Base-by-base conservation (phyloP, 1,139 yeast species). In the Petasospora fabianii region DNA sequence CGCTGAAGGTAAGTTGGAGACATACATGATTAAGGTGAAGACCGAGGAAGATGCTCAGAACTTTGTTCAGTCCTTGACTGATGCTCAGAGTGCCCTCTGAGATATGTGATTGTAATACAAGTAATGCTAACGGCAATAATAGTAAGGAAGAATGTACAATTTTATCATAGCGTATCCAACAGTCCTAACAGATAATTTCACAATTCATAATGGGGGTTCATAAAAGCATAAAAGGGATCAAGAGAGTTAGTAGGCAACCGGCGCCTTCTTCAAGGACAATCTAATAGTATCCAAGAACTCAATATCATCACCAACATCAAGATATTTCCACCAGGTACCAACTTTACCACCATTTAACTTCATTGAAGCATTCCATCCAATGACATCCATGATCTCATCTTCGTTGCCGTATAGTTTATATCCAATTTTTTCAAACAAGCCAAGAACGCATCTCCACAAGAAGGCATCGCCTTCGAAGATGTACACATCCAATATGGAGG, bases 1-100 rank as follows among this genome's bases (percentile, higher is more conserved):
- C 14, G 59, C 65, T 2, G 73, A 64, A 19, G 67, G 68, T 12
- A 60, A 64, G 41, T 62, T 75, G 19, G 77, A 75, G 24, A 81
- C 88, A 0, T 86, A 74, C 56, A 68, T 86, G 34, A 65, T 84
- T 24, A 77, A 78, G 52, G 95, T 88, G 30, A 90, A 88, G 64
- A 76, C 81, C 14, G 68, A 69, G 30, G 70, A 68, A 3, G 96
- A 86, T 60, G 96, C 88, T 16, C 67, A 73, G 32, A 77, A 73
- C 41, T 70, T 90, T 42, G 62, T 75, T 24, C 68, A 70, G 10
- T 66, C 74, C 9, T 66, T 87, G 42, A 75, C 81, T 50, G 71
- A 69, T 38, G 64, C 62, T 5, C 12, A 29, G 24, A 8, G 13
- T 27, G 30, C 22, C 7, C 10, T 20, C 22, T 20, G 10, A 20